A percentile compares a stretch with the other conserved stretches of the same genome.
These are phyloP conservation scores for Trichoderma koningii DNA, from an alignment of 2,329 filamentous ascomycete genomes.

Conservation along the genomic window DNA sequence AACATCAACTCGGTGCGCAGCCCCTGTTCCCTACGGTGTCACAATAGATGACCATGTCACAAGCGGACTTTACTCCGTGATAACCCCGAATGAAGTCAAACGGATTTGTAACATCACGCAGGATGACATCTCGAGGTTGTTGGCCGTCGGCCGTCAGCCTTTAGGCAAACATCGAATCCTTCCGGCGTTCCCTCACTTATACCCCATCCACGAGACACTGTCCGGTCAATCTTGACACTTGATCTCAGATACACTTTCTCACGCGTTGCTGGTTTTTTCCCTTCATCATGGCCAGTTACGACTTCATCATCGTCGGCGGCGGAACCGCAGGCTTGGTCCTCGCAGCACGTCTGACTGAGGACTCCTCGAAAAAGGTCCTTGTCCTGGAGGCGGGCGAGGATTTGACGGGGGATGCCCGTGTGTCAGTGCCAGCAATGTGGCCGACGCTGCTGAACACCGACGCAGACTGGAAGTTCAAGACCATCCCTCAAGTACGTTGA, in stretches of 20 bases:
- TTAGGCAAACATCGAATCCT: too few species aligned
- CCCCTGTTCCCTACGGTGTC: too few species aligned
- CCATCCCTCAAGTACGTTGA: constrained; percentile 33
- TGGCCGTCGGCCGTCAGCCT: too few species aligned
- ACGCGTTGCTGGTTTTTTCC: neutral
- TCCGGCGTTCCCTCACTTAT: too few species aligned
- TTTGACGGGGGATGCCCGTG: constrained; percentile 33
- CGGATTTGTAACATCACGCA: too few species aligned
- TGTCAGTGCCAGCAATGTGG: constrained; percentile 35
- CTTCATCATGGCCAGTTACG: neutral
- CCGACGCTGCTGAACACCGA: constrained; percentile 33
- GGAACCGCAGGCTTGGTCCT: constrained; percentile 38
- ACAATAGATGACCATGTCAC: too few species aligned
- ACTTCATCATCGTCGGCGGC: constrained; percentile 36
- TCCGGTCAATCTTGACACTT: neutral
- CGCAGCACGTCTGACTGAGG: constrained; percentile 36
- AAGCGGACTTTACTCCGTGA: too few species aligned
- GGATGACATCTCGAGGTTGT: too few species aligned
- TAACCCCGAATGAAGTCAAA: too few species aligned
- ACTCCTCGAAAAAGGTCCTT: constrained; percentile 31
- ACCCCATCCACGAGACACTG: neutral
- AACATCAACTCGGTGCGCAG: too few species aligned
- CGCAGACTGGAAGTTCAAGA: constrained; percentile 35
- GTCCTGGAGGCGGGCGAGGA: constrained; percentile 39
- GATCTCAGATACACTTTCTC: too few species aligned